phyloP scores from a whole-genome alignment of 1,139 yeast genomes.

The Zygosaccharomyces pseudobailii region DNA sequence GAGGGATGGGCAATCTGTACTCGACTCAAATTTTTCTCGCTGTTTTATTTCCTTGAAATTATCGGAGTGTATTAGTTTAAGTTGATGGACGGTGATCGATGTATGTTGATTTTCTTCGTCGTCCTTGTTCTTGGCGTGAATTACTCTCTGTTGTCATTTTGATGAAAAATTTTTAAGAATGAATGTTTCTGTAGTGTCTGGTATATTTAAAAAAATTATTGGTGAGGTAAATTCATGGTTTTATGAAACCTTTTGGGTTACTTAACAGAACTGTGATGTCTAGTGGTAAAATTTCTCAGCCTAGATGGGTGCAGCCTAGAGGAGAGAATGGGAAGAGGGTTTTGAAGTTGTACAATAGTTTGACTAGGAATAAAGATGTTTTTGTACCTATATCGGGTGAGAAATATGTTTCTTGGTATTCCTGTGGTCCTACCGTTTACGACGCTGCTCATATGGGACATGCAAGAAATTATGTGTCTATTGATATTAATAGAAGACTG shows the following conservation, averaged over 20 bases:
- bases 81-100: too few species aligned
- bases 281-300: conserved; percentile 37
- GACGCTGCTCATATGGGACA: conserved; percentile 99
- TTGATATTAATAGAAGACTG: conserved; percentile 86
- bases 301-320: conserved; percentile 41
- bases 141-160: background rate
- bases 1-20: too few species aligned
- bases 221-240: background rate
- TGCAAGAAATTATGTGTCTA: conserved; percentile 92
- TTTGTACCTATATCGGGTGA: conserved; percentile 58
- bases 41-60: too few species aligned
- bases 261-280: conserved; percentile 10
- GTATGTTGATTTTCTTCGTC: background rate
- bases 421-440: conserved; percentile 99
- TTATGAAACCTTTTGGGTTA: conserved; percentile 6
- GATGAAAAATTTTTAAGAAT: background rate
- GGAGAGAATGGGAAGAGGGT: conserved; percentile 31
- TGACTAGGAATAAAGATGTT: conserved; percentile 75
- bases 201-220: background rate
- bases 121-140: background rate
- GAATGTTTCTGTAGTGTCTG: background rate
- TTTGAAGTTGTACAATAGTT: conserved; percentile 63
- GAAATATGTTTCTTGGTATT: conserved; percentile 83
- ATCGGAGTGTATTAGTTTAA: too few species aligned
- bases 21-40: too few species aligned